Percentiles rank a stretch among this genome's conserved stretches.
phyloP scores from a whole-genome alignment of 2,329 filamentous ascomycete species.

The Colletotrichum orbiculare region DNA sequence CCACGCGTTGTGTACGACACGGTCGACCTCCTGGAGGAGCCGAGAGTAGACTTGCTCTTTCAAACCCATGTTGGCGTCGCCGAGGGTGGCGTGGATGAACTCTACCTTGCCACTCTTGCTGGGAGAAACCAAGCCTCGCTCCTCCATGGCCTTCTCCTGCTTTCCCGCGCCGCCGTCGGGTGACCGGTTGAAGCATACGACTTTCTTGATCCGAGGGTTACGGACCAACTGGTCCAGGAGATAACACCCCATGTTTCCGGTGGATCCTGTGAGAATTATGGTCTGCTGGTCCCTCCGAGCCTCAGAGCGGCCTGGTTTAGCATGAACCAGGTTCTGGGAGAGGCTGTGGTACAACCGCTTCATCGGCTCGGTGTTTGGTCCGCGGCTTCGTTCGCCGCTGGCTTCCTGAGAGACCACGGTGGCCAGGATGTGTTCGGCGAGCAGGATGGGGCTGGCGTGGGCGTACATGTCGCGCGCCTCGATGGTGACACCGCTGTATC shows the following conservation, averaged over 20 bases:
- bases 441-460: conserved; percentile 47
- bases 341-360: conserved; percentile 48
- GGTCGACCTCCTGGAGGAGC: conserved; percentile 52
- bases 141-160: conserved; percentile 25
- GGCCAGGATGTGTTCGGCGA: conserved; percentile 45
- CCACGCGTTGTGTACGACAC: conserved; percentile 63
- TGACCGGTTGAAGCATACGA: conserved; percentile 31
- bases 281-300: conserved; percentile 45
- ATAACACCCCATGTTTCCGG: conserved; percentile 33
- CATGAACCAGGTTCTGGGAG: conserved; percentile 42
- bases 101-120: conserved; percentile 27
- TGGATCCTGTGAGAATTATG: conserved; percentile 30
- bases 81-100: conserved; percentile 50
- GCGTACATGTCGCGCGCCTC: conserved; percentile 53
- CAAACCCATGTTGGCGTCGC: conserved; percentile 19
- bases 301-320: conserved; percentile 41
- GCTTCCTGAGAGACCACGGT: background rate
- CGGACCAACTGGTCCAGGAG: conserved; percentile 23
- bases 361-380: conserved; percentile 40
- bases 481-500: conserved; percentile 47
- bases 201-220: conserved; percentile 36
- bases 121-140: conserved; percentile 13
- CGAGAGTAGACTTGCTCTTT: conserved; percentile 13
- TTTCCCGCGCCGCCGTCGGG: conserved; percentile 25
- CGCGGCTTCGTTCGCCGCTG: background rate